phyloP scores from a whole-genome alignment of 2,329 filamentous ascomycete genomes.

The Blastomyces parvus region DNA sequence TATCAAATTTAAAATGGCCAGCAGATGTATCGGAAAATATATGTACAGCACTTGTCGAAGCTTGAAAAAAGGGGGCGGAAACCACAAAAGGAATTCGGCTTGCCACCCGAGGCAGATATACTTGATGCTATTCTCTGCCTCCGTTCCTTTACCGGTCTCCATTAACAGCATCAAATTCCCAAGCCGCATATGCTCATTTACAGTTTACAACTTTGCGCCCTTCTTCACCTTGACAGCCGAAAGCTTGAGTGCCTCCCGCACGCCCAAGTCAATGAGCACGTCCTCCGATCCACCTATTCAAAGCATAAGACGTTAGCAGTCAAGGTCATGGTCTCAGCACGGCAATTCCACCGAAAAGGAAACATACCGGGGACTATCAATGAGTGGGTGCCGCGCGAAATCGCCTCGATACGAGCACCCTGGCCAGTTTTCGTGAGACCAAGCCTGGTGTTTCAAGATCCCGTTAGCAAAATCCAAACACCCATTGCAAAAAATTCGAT shows the following conservation, averaged over 20 bases:
- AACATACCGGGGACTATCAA: slow-evolving; percentile 12
- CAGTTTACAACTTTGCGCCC: slow-evolving; percentile 5
- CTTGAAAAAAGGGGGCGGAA: background rate
- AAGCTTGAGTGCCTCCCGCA: slow-evolving; percentile 13
- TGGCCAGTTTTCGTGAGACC: slow-evolving; percentile 14
- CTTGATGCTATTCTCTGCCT: background rate
- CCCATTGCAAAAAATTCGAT: background rate
- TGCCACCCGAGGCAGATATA: too few species aligned
- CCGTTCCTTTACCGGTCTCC: background rate
- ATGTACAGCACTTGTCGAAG: background rate
- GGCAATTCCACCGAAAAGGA: background rate
- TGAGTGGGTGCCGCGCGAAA: slow-evolving; percentile 10
- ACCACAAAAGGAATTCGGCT: background rate
- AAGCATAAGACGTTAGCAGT: background rate
- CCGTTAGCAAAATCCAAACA: background rate
- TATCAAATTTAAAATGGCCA: background rate
- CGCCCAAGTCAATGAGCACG: slow-evolving; percentile 14
- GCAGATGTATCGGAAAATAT: background rate
- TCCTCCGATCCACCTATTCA: slow-evolving; percentile 14
- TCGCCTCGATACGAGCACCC: slow-evolving; percentile 13
- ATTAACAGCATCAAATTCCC: background rate
- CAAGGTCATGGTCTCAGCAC: background rate
- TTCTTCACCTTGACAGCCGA: slow-evolving; percentile 6
- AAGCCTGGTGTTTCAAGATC: background rate
- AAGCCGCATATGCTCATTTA: background rate